Base-by-base conservation (phyloP, 176 grass and related monocot species). In the Triticum urartu region DNA sequence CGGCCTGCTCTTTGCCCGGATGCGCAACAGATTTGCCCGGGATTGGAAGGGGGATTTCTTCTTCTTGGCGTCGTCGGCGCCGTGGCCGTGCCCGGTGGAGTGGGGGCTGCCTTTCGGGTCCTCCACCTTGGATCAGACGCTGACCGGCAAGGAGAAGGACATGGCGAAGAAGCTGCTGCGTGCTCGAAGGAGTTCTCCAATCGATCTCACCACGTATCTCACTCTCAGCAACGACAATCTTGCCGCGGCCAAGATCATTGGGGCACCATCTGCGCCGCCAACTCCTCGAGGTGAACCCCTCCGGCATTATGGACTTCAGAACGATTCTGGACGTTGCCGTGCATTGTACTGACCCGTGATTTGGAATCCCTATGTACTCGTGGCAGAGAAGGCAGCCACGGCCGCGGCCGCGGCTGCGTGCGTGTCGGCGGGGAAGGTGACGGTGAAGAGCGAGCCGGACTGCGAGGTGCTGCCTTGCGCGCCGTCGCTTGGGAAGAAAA, bases 381-480 rank as follows among this genome's bases (percentile, higher is more conserved):
- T 40, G 39, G 81, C 40, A 9, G 75, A 66, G 82, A 80, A 59
- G 43, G 68, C 11, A 5, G 10, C 17, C 22, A 28, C 21, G 20
- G 9, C 17, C n/a, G 42, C 64, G 18, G 9, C 17, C n/a, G 26
- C 64, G 2, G 26, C 78, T 1, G 10, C 79, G 13, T 4, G 14
- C 6, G n/a, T 7, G 38, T 39, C 59, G 13, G 34, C n/a, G 5
- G 21, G 39, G 3, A 47, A 26, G 22, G 67, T 28, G 56, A 39
- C 39, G 7, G 42, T 74, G 11, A 89, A 85, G 43, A 58, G 4
- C 59, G 81, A 89, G 68, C 40, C 40, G n/a, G 71, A 74, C 71
- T 25, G 5, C 71, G 14, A 74, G 40, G 40, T 47, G 14, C 43
- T n/a, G 12, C 71, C 71, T 26, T 47, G 22, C 3, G 38, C 74